Percentiles rank a stretch among this genome's conserved stretches.
Conservation (phyloP, 768 basidiomycete genomes). For the Boletus rubescentipes region DNA sequence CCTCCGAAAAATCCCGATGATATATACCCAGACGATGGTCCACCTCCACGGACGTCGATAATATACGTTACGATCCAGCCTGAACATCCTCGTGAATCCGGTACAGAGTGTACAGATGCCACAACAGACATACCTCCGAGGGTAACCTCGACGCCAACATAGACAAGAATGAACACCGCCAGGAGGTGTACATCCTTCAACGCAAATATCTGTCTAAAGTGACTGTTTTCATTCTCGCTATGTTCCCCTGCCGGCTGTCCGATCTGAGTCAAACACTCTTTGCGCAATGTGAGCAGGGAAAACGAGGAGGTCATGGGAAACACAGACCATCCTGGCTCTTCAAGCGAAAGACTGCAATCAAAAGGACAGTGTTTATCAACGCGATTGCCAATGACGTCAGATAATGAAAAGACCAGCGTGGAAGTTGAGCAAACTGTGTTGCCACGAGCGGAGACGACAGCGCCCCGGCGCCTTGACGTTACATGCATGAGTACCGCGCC, state of each 20-base stretch:
- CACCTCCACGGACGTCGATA: constrained; percentile 43
- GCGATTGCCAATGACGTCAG: constrained; percentile 70
- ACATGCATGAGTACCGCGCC: constrained; percentile 7
- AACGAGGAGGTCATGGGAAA: neutral
- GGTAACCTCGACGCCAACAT: constrained; percentile 67
- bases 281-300: neutral
- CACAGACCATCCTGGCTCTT: constrained; percentile 65
- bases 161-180: constrained; percentile 62
- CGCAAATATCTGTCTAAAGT: constrained; percentile 50
- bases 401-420: constrained; percentile 78
- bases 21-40: constrained; percentile 47
- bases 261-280: constrained; percentile 55
- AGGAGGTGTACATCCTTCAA: constrained; percentile 58
- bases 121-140: constrained; percentile 34
- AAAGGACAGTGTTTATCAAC: constrained; percentile 48
- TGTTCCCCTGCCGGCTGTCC: constrained; percentile 47
- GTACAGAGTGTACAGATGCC: neutral
- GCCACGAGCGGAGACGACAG: constrained; percentile 70
- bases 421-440: constrained; percentile 72
- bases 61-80: constrained; percentile 74
- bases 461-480: constrained; percentile 56
- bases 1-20: constrained; percentile 60
- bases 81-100: constrained; percentile 16
- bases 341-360: constrained; percentile 63
- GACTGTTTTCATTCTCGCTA: constrained; percentile 34